A percentile compares a stretch with the other conserved stretches of the same genome.
Evolutionary conservation across 257 asterid species (phyloP).

Genomic region (Solanum gracilifrons): DNA sequence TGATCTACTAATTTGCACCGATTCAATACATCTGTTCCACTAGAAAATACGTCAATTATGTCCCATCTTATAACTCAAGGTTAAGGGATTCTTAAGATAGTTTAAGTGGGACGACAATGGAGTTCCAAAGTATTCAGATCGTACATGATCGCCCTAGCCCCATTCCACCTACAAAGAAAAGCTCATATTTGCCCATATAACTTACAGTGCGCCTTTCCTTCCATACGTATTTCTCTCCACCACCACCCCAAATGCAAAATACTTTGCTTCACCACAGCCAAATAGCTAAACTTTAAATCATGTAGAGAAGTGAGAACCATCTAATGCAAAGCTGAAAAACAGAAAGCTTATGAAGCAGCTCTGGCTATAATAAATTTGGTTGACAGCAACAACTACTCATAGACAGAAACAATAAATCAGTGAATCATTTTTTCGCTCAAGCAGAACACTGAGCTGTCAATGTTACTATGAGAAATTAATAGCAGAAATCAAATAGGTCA

Average conservation of each 20-base stretch:
- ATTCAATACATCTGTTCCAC: neutral
- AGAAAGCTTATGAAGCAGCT: neutral
- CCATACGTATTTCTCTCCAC: neutral
- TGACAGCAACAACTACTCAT: neutral
- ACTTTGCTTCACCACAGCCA: neutral
- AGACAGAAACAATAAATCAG: neutral
- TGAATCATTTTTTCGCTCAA: neutral
- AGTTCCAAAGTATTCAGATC: neutral
- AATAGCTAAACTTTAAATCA: neutral
- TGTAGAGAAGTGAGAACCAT: neutral
- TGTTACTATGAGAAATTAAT: neutral
- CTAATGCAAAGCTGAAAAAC: neutral
- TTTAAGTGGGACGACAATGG: neutral
- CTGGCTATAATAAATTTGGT: neutral
- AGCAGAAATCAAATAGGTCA: neutral
- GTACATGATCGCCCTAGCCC: neutral
- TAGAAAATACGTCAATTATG: neutral
- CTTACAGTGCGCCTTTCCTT: neutral
- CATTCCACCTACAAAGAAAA: neutral
- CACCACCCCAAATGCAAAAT: neutral
- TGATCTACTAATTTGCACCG: neutral
- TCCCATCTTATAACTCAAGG: neutral
- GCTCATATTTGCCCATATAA: neutral
- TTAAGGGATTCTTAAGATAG: neutral
- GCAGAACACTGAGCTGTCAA: neutral